Conservation (phyloP, 2,329 filamentous ascomycete genomes). For the Colletotrichum agaves region DNA sequence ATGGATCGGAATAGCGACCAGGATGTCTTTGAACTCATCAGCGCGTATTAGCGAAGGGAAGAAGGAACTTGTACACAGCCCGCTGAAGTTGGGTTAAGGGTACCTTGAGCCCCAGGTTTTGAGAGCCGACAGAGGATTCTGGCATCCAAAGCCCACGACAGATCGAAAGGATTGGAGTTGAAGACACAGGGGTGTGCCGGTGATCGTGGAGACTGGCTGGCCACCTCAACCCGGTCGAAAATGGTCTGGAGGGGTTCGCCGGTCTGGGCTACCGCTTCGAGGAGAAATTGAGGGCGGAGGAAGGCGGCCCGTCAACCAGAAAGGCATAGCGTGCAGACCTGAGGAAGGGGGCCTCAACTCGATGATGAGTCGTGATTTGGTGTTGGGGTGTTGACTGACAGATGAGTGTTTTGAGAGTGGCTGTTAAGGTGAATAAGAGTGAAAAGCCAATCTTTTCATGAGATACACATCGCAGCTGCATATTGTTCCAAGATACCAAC, state of each 20-base stretch:
- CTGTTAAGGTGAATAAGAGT: too few relatives aligned
- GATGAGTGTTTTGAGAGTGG: too few relatives aligned
- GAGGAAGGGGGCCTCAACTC: not conserved
- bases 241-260: constrained; percentile 4
- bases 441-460: too few relatives aligned
- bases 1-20: not conserved
- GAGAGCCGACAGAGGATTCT: not conserved
- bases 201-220: constrained; percentile 6
- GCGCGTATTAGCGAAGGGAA: too few relatives aligned
- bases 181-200: not conserved
- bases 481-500: too few relatives aligned
- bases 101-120: too few relatives aligned
- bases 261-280: constrained; percentile 21
- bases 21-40: not conserved
- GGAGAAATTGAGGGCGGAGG: constrained; percentile 37
- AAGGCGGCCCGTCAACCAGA: constrained; percentile 39
- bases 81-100: too few relatives aligned
- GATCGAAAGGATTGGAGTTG: not conserved
- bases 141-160: not conserved
- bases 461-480: too few relatives aligned
- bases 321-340: constrained; percentile 32
- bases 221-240: not conserved
- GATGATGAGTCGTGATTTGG: too few relatives aligned
- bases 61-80: too few relatives aligned
- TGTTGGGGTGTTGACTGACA: too few relatives aligned